Evolutionary conservation across 2,329 filamentous ascomycete species (phyloP).

Genomic region (Fusarium pseudonygamai): DNA sequence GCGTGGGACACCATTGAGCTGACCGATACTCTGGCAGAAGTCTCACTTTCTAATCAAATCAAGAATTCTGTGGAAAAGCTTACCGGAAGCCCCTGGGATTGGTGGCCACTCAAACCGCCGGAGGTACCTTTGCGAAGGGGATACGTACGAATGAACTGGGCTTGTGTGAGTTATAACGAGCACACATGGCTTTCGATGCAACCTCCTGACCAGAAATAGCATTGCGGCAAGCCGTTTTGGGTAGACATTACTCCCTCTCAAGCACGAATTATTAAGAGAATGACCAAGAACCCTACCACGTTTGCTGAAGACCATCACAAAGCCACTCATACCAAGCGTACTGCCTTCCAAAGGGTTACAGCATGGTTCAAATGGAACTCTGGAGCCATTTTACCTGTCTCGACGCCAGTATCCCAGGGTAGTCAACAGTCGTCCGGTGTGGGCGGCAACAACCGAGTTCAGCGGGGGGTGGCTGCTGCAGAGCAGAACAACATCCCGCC

Average conservation of each 20-base stretch:
- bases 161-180: background rate
- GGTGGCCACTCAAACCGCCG: background rate
- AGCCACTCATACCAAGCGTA: background rate
- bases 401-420: background rate
- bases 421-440: background rate
- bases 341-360: background rate
- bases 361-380: background rate
- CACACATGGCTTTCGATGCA: background rate
- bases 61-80: background rate
- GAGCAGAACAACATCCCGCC: background rate
- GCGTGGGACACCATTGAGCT: background rate
- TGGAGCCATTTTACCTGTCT: background rate
- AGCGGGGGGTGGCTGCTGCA: too few species aligned
- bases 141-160: background rate
- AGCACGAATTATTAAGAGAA: background rate
- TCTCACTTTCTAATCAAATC: background rate
- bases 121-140: background rate
- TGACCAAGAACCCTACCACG: background rate
- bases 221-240: background rate
- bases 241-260: background rate
- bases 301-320: background rate
- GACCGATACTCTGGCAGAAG: background rate
- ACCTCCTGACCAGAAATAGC: background rate
- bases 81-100: slow-evolving; percentile 4
- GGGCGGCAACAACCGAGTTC: background rate